Base-by-base conservation (phyloP, 768 basidiomycete genomes). In the Gloeostereum incarnatum region DNA sequence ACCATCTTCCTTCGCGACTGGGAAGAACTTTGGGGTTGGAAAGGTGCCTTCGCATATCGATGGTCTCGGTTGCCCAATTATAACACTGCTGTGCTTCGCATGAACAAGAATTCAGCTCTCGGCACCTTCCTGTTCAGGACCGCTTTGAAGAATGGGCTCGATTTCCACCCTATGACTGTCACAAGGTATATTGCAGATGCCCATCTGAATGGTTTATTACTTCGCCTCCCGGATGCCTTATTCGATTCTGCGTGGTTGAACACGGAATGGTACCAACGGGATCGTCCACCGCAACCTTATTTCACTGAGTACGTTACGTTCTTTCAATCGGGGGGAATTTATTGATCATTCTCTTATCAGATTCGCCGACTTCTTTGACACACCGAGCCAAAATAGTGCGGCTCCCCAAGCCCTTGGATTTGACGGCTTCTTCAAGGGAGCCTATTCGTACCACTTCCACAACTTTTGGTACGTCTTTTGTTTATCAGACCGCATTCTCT, bases 21-120 rank as follows among this genome's bases (percentile, higher is more conserved):
- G 93, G 92, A 96, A 58, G 92, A 94, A 53, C 68, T 96, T 3
- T 96, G 89, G 87, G 89, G 89, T 36, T 93, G 86, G 82, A 77
- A 79, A 43, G 91, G 92, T 30, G 88, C 91, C 10, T 96, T 94
- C 53, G 91, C 91, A 1, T 96, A 96, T 57, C 73, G 91, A 9
- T 96, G 93, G 92, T 88, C 82, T n/a, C 74, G 84, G 39, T 68
- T 92, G 44, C 77, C 86, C 50, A 87, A 83, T 52, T 94, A 94
- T 61, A 94, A 94, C 65, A 96, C 91, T 5, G 91, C 91, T 2
- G 88, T 96, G 5, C 68, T 96, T 41, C 78, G 80, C 44, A 73
- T 97, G 73, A 81, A 90, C 66, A 86, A 83, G 55, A 73, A 71
- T n/a, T 88, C 84, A 4, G 90, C 92, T 2, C 63, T 97, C 3